These are phyloP conservation scores for Fraxinus sp. DNA, from an alignment of 305 asterid species.

Conservation along the genomic window DNA sequence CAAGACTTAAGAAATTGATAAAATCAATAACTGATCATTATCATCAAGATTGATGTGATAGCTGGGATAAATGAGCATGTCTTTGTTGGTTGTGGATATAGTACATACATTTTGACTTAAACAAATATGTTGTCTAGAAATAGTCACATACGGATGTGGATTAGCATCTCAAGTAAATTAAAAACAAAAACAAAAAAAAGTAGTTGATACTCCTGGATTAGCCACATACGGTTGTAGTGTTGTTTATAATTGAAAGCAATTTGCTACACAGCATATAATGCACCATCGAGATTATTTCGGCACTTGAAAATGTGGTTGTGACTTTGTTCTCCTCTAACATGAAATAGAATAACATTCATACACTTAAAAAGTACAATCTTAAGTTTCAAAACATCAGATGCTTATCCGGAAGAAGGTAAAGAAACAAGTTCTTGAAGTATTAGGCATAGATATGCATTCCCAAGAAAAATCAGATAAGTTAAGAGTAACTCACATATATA, in stretches of 20 bases:
- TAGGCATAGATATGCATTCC: too few species aligned
- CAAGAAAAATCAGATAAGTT: too few species aligned
- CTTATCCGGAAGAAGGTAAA: too few species aligned
- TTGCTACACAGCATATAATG: background rate
- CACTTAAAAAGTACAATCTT: too few species aligned
- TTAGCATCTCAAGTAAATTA: background rate
- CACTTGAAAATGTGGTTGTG: background rate
- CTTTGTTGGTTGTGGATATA: background rate
- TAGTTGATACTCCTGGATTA: background rate
- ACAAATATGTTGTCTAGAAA: background rate
- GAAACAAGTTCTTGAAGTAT: too few species aligned
- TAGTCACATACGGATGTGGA: background rate
- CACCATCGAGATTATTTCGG: background rate
- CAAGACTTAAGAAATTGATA: background rate
- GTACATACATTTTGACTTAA: background rate
- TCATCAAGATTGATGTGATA: background rate
- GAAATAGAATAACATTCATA: background rate
- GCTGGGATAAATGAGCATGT: background rate
- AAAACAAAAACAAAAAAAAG: too few species aligned
- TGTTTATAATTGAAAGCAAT: background rate
- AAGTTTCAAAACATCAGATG: too few species aligned
- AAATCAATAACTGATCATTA: background rate
- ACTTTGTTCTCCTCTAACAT: background rate
- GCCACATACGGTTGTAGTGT: too few species aligned
- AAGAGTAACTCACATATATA: too few species aligned